phyloP scores from a whole-genome alignment of 225 moss, liverwort and hornwort species.

The Sphagnum tenellum region DNA sequence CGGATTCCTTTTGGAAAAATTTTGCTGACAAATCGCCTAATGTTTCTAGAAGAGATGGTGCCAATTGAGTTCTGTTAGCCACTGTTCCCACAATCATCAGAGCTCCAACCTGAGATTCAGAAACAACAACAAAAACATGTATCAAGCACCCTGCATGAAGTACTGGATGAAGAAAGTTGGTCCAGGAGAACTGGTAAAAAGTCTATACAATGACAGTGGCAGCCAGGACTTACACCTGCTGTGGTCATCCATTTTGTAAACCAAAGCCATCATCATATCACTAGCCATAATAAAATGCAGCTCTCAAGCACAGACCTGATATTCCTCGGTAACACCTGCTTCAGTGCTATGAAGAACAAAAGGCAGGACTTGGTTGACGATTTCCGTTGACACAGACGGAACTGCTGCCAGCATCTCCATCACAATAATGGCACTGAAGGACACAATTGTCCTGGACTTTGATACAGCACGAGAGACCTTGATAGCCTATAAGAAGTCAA shows the following conservation, averaged over 20 bases:
- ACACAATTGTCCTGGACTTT: slow-evolving; percentile 57
- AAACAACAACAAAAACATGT: too few species aligned
- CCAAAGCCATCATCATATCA: too few species aligned
- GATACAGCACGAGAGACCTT: slow-evolving; percentile 50
- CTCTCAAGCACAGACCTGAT: slow-evolving; percentile 34
- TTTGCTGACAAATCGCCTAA: slow-evolving; percentile 50
- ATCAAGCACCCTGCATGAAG: too few species aligned
- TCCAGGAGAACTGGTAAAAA: too few species aligned
- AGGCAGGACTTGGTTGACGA: slow-evolving; percentile 71
- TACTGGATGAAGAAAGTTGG: too few species aligned
- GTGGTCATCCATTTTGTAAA: too few species aligned
- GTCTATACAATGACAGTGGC: too few species aligned
- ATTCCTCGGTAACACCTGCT: slow-evolving; percentile 69
- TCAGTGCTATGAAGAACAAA: slow-evolving; percentile 67
- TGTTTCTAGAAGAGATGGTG: slow-evolving; percentile 41
- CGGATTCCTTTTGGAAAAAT: slow-evolving; percentile 48
- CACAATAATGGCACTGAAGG: slow-evolving; percentile 63
- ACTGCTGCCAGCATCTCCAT: slow-evolving; percentile 79
- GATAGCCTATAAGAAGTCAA: slow-evolving; percentile 34
- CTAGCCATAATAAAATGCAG: not conserved
- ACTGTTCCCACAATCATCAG: slow-evolving; percentile 83
- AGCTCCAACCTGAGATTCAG: slow-evolving; percentile 62
- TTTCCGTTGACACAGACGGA: slow-evolving; percentile 55
- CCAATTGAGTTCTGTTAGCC: slow-evolving; percentile 76
- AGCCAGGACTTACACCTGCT: too few species aligned